A percentile compares a stretch with the other conserved stretches of the same genome.
phyloP scores from a whole-genome alignment of 208 protist species.

The Leishmania aethiopica region DNA sequence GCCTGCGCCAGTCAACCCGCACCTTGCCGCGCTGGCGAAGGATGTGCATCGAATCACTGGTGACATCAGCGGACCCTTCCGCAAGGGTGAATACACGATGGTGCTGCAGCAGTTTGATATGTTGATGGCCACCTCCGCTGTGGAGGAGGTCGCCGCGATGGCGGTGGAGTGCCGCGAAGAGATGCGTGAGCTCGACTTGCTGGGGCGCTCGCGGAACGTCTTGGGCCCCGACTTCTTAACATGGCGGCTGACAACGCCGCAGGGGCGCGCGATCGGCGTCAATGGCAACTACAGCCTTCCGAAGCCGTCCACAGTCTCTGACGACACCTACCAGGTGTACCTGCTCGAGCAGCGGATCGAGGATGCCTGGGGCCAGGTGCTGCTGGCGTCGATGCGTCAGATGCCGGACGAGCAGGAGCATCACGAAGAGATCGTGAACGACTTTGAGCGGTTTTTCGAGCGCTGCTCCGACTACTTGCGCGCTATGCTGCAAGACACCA shows the following conservation, averaged over 20 bases:
- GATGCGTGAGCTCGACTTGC: slow-evolving; percentile 29
- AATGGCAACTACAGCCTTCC: slow-evolving; percentile 32
- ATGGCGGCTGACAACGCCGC: slow-evolving; percentile 33
- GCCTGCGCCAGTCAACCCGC: background rate
- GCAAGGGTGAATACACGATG: slow-evolving; percentile 58
- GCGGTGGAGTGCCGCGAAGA: slow-evolving; percentile 34
- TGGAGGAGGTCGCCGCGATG: slow-evolving; percentile 37
- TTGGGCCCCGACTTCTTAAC: slow-evolving; percentile 45
- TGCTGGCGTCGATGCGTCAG: slow-evolving; percentile 57
- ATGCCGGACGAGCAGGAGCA: slow-evolving; percentile 72
- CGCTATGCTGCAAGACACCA: slow-evolving; percentile 39
- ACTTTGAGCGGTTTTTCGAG: slow-evolving; percentile 66
- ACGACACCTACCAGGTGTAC: slow-evolving; percentile 24
- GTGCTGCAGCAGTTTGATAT: slow-evolving; percentile 84
- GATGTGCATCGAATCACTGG: slow-evolving; percentile 18
- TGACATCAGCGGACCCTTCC: slow-evolving; percentile 33
- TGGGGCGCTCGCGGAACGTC: slow-evolving; percentile 39
- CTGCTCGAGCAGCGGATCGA: slow-evolving; percentile 41
- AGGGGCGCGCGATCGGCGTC: slow-evolving; percentile 22
- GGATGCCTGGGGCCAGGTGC: slow-evolving; percentile 60
- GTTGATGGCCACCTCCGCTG: slow-evolving; percentile 45
- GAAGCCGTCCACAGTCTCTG: slow-evolving; percentile 20
- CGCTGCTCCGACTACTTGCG: slow-evolving; percentile 66
- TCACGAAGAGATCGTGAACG: slow-evolving; percentile 65
- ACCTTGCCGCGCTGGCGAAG: slow-evolving; percentile 11